Evolutionary conservation across 2,329 filamentous ascomycete species (phyloP).

Genomic region (Xylaria sp.): DNA sequence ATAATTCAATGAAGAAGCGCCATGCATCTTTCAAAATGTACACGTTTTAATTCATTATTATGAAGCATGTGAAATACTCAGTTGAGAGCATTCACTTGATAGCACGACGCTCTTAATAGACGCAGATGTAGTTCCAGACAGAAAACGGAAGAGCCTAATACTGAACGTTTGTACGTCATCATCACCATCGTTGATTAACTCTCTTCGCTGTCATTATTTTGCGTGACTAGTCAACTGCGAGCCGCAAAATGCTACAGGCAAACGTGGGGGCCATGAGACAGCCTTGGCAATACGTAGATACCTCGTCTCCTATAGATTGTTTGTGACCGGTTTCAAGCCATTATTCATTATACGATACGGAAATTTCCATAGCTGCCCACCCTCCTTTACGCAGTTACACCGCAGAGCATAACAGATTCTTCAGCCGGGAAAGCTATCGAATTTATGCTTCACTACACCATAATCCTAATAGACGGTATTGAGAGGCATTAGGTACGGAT

Average conservation of each 20-base stretch:
- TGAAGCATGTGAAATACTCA: conserved; percentile 6
- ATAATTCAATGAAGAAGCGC: conserved; percentile 3
- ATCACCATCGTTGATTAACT: not conserved
- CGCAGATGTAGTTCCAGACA: not conserved
- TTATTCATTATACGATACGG: conserved; percentile 2
- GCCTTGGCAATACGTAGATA: not conserved
- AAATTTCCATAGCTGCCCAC: not conserved
- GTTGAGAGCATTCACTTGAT: no score
- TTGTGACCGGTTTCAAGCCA: conserved; percentile 1
- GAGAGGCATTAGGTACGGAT: not conserved
- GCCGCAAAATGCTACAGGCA: not conserved
- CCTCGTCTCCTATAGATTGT: not conserved
- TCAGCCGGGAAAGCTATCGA: not conserved
- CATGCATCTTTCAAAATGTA: not conserved
- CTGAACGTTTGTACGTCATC: not conserved
- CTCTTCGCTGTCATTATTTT: not conserved
- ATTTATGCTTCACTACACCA: not conserved
- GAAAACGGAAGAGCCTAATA: not conserved
- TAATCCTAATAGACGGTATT: not conserved
- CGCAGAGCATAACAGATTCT: conserved; percentile 8
- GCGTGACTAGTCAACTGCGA: not conserved
- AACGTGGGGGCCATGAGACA: not conserved
- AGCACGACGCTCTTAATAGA: no score
- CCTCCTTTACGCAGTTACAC: conserved; percentile 15
- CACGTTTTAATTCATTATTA: not conserved